Evolutionary conservation across 2,329 filamentous ascomycete genomes (phyloP), one percentile per base, ranked within the genome.

Genomic region (Clarireedia paspali): DNA sequence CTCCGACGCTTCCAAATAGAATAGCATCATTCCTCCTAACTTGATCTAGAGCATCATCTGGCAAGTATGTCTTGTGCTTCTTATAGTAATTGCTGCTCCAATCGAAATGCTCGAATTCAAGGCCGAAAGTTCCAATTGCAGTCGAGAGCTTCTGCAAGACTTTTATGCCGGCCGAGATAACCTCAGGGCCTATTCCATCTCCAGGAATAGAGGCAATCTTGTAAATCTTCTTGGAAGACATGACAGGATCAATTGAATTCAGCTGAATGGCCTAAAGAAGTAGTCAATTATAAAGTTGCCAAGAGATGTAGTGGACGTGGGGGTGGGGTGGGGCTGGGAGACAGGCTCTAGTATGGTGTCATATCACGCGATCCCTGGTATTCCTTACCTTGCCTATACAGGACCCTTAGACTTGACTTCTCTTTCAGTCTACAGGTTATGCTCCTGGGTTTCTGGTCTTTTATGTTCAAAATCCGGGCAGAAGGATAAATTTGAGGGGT

Each of bases 131-230:
- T 40, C 78, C 74, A 1, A 83, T 71, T 1, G 77, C 72, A 36
- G 73, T 66, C 4, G 75, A 72, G 1, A 85, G 68, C 14, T 76
- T 75, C 59, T 82, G 75, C 50, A 89, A 70, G 0, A 85, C 85
- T 44, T 77, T 73, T 7, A 87, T 79, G 3, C 80, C 77, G 2
- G 80, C 81, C 27, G 75, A 72, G 34, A 85, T 75, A n/a, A 86
- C 82, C 66, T 86, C 82, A 2, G 75, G 74, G 27, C 83, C 82
- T 50, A 87, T 85, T 26, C 83, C 81, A 65, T 86, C 81, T 14
- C 80, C 81, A 6, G 83, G 78, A 59, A 86, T 83, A 24, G 81
- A 78, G 56, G 82, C 78, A 60, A 84, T 79, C 62, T 72, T 74
- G 66, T 80, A 79, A 6, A 38, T 27, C 9, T 44, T 51, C 14